Evolutionary conservation across 2,329 filamentous ascomycete genomes (phyloP), one percentile per base, ranked within the genome.

Genomic region (Alternaria ethzedia): DNA sequence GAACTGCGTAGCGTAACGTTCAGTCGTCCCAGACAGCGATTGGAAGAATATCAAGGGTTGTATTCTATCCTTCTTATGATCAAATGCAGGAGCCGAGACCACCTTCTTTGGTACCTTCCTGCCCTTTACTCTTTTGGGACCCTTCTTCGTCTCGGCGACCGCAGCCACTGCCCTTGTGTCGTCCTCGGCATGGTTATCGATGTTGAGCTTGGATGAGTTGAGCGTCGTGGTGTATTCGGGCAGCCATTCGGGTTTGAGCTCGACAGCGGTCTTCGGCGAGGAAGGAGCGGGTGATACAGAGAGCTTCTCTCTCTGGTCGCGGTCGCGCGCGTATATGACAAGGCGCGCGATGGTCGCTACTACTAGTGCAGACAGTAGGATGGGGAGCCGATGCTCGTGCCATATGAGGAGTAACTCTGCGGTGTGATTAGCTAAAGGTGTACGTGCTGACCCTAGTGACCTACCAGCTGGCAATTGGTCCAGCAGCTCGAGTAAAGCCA

Each of bases 21-120:
- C 90, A 1, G 94, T 97, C 30, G 89, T 92, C 4, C 90, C 93
- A 4, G 93, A 96, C 60, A 98, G 84, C 1, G 94, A 97, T 3
- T 93, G 95, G 82, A 91, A 98, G 83, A 97, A 98, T 30, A 97
- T 82, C 15, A 97, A 80, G 3, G 91, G 87, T 76, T 95, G 91
- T 58, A 94, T 85, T 54, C 84, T 86, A 25, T 83, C 72, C 49
- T 68, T 71, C 45, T 69, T 68, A 59, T 73, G 69, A 61, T 79
- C 65, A 68, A 76, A 73, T 41, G 50, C 68, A 10, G 71, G 25
- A 7, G 54, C 64, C 9, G 68, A 65, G 8, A 63, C 50, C 5
- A 49, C 26, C 59, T 75, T 70, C 59, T 72, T 76, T 3, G 61
- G 63, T 44, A 41, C 56, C 59, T 76, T 78, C 57, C 70, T 80